Base-by-base conservation (phyloP, 1,139 yeast species). In the Keqinozyma sinolaborantium region DNA sequence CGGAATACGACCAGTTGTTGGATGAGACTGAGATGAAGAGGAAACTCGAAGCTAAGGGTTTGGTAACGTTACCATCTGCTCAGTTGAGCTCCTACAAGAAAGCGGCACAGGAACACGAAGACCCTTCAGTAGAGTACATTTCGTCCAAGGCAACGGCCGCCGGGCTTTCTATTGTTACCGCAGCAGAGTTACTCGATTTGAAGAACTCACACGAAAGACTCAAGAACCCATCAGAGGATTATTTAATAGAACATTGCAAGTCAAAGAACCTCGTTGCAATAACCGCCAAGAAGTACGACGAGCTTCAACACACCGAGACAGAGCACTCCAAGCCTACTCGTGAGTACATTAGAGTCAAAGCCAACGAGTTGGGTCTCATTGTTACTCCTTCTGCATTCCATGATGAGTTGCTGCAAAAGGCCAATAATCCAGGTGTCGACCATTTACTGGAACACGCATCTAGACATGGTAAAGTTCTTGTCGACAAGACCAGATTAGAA, bases 1-100 rank as follows among this genome's bases (percentile, higher is more conserved):
- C 46, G 14, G 64, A 61, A 25, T 56, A 61, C 31, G 48, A 51
- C 5, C 46, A 46, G 2, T 48, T 66, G 15, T 23, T 53, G 18
- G 56, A 56, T 39, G 70, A 63, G 41, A 47, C 56, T 13, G 59
- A 54, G 34, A 64, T 67, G 72, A 47, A 48, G 34, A 47, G 47
- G 30, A 56, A 49, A 32, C 47, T 67, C 23, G 45, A 44, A 30
- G 40, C 55, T 2, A 53, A 48, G 32, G 71, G 72, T 0, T 48
- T 68, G 26, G 60, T 63, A 2, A 57, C 69, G 1, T 38, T 68
- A 12, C 60, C 69, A 2, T 32, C 30, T 7, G 38, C 37, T 1
- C 63, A 60, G 23, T 40, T 44, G 9, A 45, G 44, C 2, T 38
- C 38, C 2, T 45, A 58, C 31, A 45, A 44, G 12, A 27, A 29